Conservation (phyloP, 2,329 filamentous ascomycete species). For the Xylariaceae sp. region DNA sequence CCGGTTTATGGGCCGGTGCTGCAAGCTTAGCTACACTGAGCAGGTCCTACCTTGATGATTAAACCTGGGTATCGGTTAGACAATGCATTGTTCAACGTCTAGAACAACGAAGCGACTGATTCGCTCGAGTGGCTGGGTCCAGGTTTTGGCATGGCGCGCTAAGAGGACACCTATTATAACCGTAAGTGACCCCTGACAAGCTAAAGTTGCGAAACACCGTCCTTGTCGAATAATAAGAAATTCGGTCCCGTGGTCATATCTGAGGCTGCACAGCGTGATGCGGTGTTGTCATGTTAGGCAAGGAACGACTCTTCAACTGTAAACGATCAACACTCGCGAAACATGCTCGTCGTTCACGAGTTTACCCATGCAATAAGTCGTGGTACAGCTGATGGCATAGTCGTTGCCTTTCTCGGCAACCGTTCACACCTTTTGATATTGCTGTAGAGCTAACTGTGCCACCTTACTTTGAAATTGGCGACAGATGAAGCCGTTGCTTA, state of each 20-base stretch:
- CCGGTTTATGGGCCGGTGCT: too few relatives aligned
- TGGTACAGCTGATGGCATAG: background rate
- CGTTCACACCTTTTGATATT: background rate
- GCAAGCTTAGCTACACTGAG: too few relatives aligned
- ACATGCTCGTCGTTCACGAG: background rate
- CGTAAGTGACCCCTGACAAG: background rate
- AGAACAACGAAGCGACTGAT: background rate
- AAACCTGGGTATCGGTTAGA: background rate
- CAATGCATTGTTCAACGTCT: background rate
- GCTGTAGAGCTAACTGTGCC: background rate
- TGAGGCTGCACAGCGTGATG: constrained; percentile 2
- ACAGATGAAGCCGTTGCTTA: background rate
- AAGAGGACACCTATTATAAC: background rate
- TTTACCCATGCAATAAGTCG: background rate
- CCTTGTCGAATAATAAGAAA: background rate
- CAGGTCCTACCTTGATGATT: background rate
- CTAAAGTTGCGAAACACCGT: background rate
- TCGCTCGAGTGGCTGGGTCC: background rate
- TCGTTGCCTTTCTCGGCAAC: background rate
- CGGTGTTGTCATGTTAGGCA: background rate
- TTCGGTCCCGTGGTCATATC: background rate
- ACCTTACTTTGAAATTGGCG: background rate
- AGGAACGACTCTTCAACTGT: background rate
- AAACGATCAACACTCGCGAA: background rate
- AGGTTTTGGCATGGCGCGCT: background rate